These are phyloP conservation scores for Tripterygium wilfordii DNA, from an alignment of 177 flowering plant genomes.

Conservation along the genomic window DNA sequence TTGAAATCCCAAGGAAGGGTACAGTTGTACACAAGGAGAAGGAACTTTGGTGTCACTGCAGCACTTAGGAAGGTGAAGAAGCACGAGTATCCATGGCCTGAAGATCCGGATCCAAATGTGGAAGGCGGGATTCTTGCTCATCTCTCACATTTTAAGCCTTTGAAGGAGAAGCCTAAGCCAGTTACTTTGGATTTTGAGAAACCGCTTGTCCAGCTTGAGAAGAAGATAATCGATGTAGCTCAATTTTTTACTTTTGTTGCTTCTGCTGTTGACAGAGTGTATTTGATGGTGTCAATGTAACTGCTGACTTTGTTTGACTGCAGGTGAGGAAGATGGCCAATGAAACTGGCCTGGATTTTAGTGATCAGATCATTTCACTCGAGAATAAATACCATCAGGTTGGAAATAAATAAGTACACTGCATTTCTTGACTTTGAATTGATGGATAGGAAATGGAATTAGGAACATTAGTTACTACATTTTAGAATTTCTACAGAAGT, in stretches of 20 bases:
- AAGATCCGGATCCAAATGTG: conserved; percentile 64
- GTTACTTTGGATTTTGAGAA: conserved; percentile 78
- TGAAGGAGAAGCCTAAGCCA: conserved; percentile 73
- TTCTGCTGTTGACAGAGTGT: neutral
- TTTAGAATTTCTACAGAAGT: no score
- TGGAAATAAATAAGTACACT: no score
- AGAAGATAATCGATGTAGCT: conserved; percentile 69
- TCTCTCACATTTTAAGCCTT: conserved; percentile 78
- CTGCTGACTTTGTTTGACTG: conserved; percentile 6
- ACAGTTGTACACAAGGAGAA: conserved; percentile 24
- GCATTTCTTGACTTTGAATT: no score
- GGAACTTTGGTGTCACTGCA: conserved; percentile 34
- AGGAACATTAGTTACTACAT: no score
- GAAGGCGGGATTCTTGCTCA: conserved; percentile 62
- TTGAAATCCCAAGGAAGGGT: conserved; percentile 46
- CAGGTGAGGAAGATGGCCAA: conserved; percentile 85
- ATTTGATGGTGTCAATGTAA: no score
- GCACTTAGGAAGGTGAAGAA: conserved; percentile 67
- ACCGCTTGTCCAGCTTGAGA: conserved; percentile 69
- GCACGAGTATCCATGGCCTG: conserved; percentile 81
- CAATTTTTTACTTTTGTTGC: neutral
- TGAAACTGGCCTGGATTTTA: conserved; percentile 92
- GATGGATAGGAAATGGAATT: no score
- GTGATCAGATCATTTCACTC: conserved; percentile 64
- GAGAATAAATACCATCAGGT: conserved; percentile 88